Percentiles rank a stretch among this genome's conserved stretches.
phyloP scores from a whole-genome alignment of 257 asterid genomes.

The Solanum bulbocastanum region DNA sequence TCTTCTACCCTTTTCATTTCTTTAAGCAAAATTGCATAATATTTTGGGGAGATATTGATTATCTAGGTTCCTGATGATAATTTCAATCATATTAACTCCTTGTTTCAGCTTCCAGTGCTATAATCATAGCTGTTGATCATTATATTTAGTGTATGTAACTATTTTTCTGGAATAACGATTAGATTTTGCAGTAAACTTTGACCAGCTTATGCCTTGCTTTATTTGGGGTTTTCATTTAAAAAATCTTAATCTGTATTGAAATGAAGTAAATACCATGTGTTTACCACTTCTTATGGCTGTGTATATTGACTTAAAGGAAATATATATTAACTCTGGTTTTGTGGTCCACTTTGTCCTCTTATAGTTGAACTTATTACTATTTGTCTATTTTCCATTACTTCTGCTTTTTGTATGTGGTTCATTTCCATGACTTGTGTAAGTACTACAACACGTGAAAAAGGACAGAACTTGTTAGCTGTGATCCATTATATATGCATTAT shows the following conservation, averaged over 20 bases:
- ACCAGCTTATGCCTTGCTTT: background rate
- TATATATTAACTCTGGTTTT: background rate
- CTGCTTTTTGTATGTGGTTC: background rate
- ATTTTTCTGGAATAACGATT: background rate
- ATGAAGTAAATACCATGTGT: background rate
- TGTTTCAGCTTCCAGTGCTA: background rate
- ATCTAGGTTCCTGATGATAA: background rate
- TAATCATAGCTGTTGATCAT: background rate
- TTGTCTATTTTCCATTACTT: background rate
- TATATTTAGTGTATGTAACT: background rate
- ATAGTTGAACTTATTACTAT: background rate
- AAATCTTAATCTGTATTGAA: background rate
- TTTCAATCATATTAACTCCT: background rate
- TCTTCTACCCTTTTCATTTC: conserved; percentile 1
- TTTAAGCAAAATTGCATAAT: background rate
- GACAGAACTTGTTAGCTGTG: background rate
- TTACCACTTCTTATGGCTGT: background rate
- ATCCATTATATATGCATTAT: background rate
- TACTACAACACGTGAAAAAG: background rate
- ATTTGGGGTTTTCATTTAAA: background rate
- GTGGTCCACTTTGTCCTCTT: background rate
- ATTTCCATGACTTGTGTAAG: background rate
- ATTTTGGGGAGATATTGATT: background rate
- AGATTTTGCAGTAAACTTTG: background rate
- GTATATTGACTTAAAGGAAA: background rate